Evolutionary conservation across 2,329 filamentous ascomycete genomes (phyloP).

Genomic region (Herpotrichia juniperi): DNA sequence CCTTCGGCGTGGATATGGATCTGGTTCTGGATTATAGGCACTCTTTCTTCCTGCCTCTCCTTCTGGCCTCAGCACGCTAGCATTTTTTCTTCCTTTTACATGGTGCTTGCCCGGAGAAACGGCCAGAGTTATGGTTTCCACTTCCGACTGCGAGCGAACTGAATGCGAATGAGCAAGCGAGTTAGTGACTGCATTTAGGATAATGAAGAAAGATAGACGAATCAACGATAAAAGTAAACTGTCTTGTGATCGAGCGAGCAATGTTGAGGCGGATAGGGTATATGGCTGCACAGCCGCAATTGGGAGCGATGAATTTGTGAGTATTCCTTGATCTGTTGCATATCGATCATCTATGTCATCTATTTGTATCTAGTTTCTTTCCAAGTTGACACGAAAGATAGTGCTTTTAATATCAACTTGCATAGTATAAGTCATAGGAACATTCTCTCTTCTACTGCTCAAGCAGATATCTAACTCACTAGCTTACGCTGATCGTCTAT

Average conservation of each 20-base stretch:
- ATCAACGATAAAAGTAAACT: slow-evolving; percentile 1
- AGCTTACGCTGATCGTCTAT: no score
- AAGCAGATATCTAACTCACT: no score
- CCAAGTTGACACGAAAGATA: no score
- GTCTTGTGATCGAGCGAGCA: neutral
- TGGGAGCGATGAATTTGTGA: no score
- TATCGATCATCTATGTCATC: no score
- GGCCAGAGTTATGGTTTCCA: neutral
- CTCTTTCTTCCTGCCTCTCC: neutral
- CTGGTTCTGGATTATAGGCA: neutral
- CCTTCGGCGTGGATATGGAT: slow-evolving; percentile 1
- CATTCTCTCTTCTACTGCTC: no score
- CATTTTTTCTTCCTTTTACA: neutral
- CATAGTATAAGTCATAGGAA: no score
- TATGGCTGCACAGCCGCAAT: no score
- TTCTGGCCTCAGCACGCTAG: neutral
- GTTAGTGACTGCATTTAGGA: neutral
- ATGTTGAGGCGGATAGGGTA: no score
- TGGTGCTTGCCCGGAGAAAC: neutral
- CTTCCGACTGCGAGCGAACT: neutral
- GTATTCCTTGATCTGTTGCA: no score
- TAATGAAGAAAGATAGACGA: slow-evolving; percentile 3
- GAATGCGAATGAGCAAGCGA: neutral
- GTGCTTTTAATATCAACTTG: no score
- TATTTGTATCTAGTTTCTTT: no score